phyloP scores from a whole-genome alignment of 2,329 filamentous ascomycete genomes.

The Dichotomopilus funicola region DNA sequence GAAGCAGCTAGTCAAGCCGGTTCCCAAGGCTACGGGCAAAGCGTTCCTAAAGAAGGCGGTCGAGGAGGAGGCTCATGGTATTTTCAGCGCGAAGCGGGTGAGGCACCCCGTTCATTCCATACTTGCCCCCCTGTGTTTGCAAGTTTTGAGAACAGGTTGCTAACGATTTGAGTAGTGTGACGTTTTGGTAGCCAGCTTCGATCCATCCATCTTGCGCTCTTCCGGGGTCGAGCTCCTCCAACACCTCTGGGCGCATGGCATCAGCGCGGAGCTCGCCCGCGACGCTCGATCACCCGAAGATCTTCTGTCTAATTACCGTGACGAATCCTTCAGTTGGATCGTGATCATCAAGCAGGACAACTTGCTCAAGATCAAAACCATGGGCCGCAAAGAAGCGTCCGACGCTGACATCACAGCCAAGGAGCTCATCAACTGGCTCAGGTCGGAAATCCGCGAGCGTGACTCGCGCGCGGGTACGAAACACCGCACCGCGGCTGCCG shows the following conservation, averaged over 20 bases:
- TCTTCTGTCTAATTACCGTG: conserved; percentile 66
- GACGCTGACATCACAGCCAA: conserved; percentile 69
- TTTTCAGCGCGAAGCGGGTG: conserved; percentile 59
- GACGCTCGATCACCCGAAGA: conserved; percentile 76
- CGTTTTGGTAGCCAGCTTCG: conserved; percentile 83
- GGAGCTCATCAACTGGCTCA: conserved; percentile 74
- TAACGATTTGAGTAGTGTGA: conserved; percentile 56
- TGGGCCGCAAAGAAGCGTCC: conserved; percentile 65
- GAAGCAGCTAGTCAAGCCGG: conserved; percentile 62
- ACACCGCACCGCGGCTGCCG: conserved; percentile 7
- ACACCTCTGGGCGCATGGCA: conserved; percentile 72
- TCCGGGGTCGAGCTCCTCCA: conserved; percentile 71
- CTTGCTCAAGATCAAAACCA: conserved; percentile 71
- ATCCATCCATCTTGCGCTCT: conserved; percentile 66
- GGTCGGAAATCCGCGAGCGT: conserved; percentile 75
- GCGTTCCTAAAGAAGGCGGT: conserved; percentile 60
- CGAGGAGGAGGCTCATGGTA: conserved; percentile 54
- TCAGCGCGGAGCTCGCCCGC: conserved; percentile 80
- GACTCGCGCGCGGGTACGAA: conserved; percentile 37
- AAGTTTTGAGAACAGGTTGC: neutral
- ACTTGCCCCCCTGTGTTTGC: neutral
- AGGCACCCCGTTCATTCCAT: conserved; percentile 27
- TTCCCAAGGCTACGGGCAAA: conserved; percentile 45
- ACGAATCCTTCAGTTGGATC: conserved; percentile 77
- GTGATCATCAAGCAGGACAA: conserved; percentile 78